Conservation (phyloP, 179 eudicot species). For the Patellifolia procumbens region DNA sequence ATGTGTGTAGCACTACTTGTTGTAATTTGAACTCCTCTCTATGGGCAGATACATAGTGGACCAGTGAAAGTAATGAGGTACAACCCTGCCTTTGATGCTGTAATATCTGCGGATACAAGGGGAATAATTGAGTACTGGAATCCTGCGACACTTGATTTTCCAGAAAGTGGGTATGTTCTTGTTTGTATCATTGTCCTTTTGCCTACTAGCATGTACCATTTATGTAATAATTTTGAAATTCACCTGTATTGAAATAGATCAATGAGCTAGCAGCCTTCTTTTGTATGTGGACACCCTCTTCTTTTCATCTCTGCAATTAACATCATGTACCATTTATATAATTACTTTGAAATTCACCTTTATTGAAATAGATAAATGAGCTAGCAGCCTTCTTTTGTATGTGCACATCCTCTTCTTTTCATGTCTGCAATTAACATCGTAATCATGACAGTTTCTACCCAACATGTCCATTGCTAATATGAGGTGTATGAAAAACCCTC, state of each 20-base stretch:
- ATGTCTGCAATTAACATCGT: neutral
- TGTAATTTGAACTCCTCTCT: slow-evolving; percentile 6
- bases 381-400: no score
- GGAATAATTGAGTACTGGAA: slow-evolving; percentile 95
- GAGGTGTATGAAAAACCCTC: neutral
- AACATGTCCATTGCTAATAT: neutral
- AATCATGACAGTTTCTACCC: neutral
- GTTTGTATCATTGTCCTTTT: neutral
- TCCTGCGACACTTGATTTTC: slow-evolving; percentile 74
- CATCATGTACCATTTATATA: neutral
- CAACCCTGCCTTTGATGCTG: slow-evolving; percentile 69
- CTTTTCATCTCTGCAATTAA: neutral
- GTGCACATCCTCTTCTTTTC: neutral
- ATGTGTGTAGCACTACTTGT: neutral
- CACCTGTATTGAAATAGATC: neutral
- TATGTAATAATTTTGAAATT: neutral
- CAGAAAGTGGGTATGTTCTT: slow-evolving; percentile 66
- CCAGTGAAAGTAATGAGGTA: slow-evolving; percentile 82
- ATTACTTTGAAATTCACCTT: neutral
- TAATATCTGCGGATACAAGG: slow-evolving; percentile 80
- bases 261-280: no score
- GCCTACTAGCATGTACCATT: slow-evolving; percentile 7
- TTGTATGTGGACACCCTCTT: neutral
- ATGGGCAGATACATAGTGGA: slow-evolving; percentile 68
- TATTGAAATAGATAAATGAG: neutral